Evolutionary conservation across 176 grass and related monocot species (phyloP).

Genomic region (Cenchrus fungigraminus): DNA sequence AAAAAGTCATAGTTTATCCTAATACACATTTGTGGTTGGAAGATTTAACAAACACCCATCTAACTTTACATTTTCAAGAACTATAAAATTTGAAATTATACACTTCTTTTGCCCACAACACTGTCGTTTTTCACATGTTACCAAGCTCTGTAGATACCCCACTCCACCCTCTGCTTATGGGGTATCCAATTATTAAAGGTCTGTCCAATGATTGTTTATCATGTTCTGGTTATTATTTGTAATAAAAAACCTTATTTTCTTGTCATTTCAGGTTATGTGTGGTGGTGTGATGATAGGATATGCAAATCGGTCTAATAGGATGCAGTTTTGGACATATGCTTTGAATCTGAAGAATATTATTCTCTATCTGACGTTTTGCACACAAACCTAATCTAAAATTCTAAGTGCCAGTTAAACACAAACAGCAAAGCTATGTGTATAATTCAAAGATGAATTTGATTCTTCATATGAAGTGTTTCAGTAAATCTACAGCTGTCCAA

Average conservation of each 20-base stretch:
- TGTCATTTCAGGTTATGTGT: background rate
- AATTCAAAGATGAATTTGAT: too few species aligned
- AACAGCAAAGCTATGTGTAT: too few species aligned
- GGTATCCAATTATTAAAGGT: background rate
- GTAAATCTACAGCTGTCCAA: too few species aligned
- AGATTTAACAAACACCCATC: background rate
- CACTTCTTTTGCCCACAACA: background rate
- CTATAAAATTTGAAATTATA: background rate
- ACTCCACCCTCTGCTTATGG: background rate
- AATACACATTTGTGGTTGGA: slow-evolving; percentile 1
- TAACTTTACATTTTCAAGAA: background rate
- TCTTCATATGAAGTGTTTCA: too few species aligned
- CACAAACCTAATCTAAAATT: background rate
- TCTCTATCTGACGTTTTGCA: background rate
- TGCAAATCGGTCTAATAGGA: background rate
- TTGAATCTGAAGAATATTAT: background rate
- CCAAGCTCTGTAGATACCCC: background rate
- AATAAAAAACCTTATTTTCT: background rate
- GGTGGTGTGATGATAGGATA: background rate
- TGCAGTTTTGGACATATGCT: background rate
- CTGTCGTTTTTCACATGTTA: background rate
- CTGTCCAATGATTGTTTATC: background rate
- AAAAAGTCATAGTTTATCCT: slow-evolving; percentile 18
- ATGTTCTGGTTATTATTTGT: background rate
- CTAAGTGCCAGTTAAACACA: background rate